Evolutionary conservation across 1,284 basidiomycete genomes (phyloP).

Genomic region (Microbotryum silenes-acaulis): DNA sequence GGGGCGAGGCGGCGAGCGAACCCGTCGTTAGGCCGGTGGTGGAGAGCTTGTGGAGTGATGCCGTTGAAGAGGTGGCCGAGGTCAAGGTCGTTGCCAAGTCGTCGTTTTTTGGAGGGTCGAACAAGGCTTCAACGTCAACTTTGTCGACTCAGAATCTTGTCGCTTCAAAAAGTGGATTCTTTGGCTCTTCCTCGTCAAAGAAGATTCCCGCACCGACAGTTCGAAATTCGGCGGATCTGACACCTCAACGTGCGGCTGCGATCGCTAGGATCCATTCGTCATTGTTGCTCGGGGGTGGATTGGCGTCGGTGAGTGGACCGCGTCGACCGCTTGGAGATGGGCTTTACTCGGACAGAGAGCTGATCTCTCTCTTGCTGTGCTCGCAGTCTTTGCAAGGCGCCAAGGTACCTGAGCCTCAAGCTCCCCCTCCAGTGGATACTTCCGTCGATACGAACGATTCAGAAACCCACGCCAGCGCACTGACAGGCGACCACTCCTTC

Average conservation of each 20-base stretch:
- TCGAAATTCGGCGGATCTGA: background rate
- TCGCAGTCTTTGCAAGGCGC: slow-evolving; percentile 4
- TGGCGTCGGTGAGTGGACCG: slow-evolving; percentile 40
- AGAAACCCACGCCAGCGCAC: background rate
- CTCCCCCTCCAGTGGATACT: too few relatives aligned
- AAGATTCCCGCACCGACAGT: background rate
- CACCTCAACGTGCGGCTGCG: slow-evolving; percentile 35
- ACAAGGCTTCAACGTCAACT: background rate
- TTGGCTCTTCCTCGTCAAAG: slow-evolving; percentile 37
- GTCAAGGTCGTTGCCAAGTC: slow-evolving; percentile 30
- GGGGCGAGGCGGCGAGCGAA: slow-evolving; percentile 7
- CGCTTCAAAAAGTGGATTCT: slow-evolving; percentile 44
- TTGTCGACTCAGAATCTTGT: slow-evolving; percentile 19
- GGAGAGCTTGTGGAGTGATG: slow-evolving; percentile 19
- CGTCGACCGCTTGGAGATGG: too few relatives aligned
- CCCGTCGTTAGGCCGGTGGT: slow-evolving; percentile 19
- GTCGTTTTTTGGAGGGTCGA: slow-evolving; percentile 38
- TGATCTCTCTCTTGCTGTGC: background rate
- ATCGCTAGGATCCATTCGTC: slow-evolving; percentile 45
- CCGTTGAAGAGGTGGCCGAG: background rate
- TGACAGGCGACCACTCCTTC: slow-evolving; percentile 24
- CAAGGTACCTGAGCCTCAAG: too few relatives aligned
- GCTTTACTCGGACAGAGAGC: background rate
- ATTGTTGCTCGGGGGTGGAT: slow-evolving; percentile 48
- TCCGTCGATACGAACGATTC: background rate